Base-by-base conservation (phyloP, 2,329 filamentous ascomycete species). In the Talaromyces atroroseus region DNA sequence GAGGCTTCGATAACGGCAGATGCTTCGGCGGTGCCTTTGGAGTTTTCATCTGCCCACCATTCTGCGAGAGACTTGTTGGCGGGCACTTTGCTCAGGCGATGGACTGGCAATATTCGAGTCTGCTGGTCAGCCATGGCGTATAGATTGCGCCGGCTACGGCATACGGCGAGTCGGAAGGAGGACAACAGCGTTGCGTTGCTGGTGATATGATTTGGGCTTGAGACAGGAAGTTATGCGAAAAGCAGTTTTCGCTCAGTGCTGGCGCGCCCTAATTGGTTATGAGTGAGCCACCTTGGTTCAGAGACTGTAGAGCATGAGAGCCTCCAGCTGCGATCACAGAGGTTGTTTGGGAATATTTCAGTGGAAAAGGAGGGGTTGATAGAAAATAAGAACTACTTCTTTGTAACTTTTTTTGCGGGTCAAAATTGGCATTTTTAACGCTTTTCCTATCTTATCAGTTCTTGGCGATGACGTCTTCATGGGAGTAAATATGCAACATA, bases 1-100 rank as follows among this genome's bases (percentile, higher is more conserved):
- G 89, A 90, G 1, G 90, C 90, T 55, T 84, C 76, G 57, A 77
- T 74, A 38, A 95, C 78, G 56, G 78, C 74, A 36, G 76, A 71
- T 3, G 76, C 74, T 62, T 82, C 80, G 2, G 68, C 59, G 2
- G 75, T 78, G 12, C 67, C 62, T 26, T 62, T 63, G n/a, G 61
- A 61, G 52, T 65, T 63, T 59, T 74, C 73, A 16, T 60, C 65
- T 10, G 65, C 65, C 74, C 74, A 76, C 70, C 70, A 73, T 61
- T 71, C 67, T 6, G 70, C 60, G 24, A 75, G 61, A 14, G 72
- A 67, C 29, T 65, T 63, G 42, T 64, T 59, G 42, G 66, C 66
- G 16, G 66, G 71, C 11, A 64, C 48, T 20, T 54, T 57, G 62
- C 70, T 74, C 24, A 76, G 64, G 53, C 68, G 66, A 34, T 69